These are phyloP conservation scores for Parsonsia alboflavescens DNA, from an alignment of 257 asterid species.

Conservation along the genomic window DNA sequence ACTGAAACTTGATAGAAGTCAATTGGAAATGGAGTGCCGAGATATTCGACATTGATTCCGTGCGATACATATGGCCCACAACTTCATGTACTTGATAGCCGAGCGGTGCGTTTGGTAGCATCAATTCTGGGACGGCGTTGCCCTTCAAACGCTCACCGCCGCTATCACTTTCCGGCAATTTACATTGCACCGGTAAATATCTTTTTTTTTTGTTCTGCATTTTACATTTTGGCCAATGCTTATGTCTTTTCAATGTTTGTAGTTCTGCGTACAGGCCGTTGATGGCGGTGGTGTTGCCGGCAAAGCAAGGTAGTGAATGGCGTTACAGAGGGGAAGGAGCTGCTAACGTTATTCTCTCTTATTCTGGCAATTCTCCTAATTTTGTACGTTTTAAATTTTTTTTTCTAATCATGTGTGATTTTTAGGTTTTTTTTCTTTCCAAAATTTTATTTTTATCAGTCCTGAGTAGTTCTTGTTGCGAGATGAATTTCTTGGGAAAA, in stretches of 20 bases:
- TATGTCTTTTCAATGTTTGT: not conserved
- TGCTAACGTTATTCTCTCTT: constrained; percentile 72
- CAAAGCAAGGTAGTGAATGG: constrained; percentile 76
- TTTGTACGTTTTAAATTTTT: constrained; percentile 42
- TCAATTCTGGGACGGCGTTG: too few relatives aligned
- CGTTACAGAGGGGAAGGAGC: constrained; percentile 94
- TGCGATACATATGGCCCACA: too few relatives aligned
- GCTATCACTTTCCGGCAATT: too few relatives aligned
- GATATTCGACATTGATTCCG: too few relatives aligned
- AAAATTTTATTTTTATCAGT: not conserved
- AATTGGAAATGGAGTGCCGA: too few relatives aligned
- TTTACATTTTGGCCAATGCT: not conserved
- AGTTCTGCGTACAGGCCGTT: constrained; percentile 21
- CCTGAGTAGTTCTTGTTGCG: not conserved
- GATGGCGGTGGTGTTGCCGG: constrained; percentile 61
- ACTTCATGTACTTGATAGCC: too few relatives aligned
- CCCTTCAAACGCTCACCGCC: too few relatives aligned
- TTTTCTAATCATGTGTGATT: not conserved
- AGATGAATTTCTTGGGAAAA: not conserved
- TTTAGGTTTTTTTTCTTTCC: not conserved
- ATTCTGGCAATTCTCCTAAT: constrained; percentile 63
- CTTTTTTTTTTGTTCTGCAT: not conserved
- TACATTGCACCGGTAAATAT: too few relatives aligned
- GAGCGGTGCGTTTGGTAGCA: too few relatives aligned
- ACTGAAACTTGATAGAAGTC: too few relatives aligned